Base-by-base conservation (phyloP, 495 filamentous ascomycete genomes). In the Rhizodiscina lignyota region DNA sequence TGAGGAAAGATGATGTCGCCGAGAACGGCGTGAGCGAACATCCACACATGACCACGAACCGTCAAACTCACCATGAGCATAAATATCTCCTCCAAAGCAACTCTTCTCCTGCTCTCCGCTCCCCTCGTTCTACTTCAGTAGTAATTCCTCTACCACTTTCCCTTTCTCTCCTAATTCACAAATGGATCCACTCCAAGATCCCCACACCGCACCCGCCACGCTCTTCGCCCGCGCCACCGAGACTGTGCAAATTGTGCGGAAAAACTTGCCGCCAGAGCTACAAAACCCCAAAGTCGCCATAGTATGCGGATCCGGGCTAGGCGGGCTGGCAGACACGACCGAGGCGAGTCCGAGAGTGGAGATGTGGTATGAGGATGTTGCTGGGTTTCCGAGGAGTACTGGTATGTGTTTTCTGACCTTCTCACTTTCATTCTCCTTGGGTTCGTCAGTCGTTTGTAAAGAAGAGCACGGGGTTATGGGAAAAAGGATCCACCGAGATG, bases 231-330 rank as follows among this genome's bases (percentile, higher is more conserved):
- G 42, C 6, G 52, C 50, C 3, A 46, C 36, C 21, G 53, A 58
- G 32, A 55, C 56, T 1, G 45, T 40, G n/a, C 17, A 32, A 11
- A 43, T 39, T 34, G 36, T 61, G 2, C 49, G 45, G 15, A 27
- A 40, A 11, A 26, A 34, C 11, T 41, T 71, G 12, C 71, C 72
- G 8, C 38, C 48, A 18, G 32, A 44, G 6, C 47, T 82, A 18
- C 55, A 63, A 34, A 47, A 55, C 10, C 77, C 78, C 16, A 54
- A 56, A 30, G 60, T 82, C 36, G 79, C 72, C 11, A 77, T 85
- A 41, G 67, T 83, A 26, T 82, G 79, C 50, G 79, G 79, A 15
- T 79, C 75, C 35, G 79, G 79, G 11, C 55, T 85, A 11, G 76
- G 76, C 16, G 74, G 72, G 5, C 62, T 83, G n/a, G 68, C 61